phyloP scores from a whole-genome alignment of 2,329 filamentous ascomycete genomes.

The Pseudonectria foliicola region DNA sequence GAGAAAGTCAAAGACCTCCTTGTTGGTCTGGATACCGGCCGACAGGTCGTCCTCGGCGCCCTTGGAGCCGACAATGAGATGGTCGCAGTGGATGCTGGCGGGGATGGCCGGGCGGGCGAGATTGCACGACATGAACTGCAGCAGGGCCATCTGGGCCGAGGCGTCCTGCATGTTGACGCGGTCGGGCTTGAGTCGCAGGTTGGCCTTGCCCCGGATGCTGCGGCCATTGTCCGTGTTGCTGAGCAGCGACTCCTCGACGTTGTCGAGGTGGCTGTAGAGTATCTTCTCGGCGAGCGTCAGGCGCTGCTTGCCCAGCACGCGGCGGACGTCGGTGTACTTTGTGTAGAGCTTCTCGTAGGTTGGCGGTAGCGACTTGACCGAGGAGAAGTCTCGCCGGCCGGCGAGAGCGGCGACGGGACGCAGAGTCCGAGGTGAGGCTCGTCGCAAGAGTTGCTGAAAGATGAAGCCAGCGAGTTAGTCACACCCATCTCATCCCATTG shows the following conservation, averaged over 20 bases:
- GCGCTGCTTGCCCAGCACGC: conserved; percentile 58
- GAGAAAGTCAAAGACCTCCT: conserved; percentile 95
- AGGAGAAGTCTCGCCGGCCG: conserved; percentile 31
- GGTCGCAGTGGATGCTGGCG: conserved; percentile 97
- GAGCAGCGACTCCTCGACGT: conserved; percentile 80
- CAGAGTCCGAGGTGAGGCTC: conserved; percentile 26
- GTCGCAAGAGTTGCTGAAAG: conserved; percentile 32
- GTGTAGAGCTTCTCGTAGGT: conserved; percentile 77
- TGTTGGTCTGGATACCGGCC: conserved; percentile 81
- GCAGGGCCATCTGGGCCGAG: conserved; percentile 92
- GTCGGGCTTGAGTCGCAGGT: conserved; percentile 94
- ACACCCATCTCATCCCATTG: no score
- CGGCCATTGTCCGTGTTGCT: conserved; percentile 76
- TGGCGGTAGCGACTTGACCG: conserved; percentile 45
- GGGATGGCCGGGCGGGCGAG: conserved; percentile 85
- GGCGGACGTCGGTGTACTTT: conserved; percentile 67
- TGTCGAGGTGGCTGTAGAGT: conserved; percentile 89
- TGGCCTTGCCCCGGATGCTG: conserved; percentile 78
- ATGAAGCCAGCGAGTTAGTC: conserved; percentile 1
- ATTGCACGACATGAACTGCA: conserved; percentile 98
- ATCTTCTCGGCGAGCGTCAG: conserved; percentile 97
- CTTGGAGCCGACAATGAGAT: conserved; percentile 93
- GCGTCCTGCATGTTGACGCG: conserved; percentile 99
- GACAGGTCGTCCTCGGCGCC: conserved; percentile 82
- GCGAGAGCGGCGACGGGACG: conserved; percentile 17